A percentile compares a stretch with the other conserved stretches of the same genome.
These are phyloP conservation scores for Nigrospora oryzae DNA, from an alignment of 2,329 filamentous ascomycete genomes.

Conservation along the genomic window DNA sequence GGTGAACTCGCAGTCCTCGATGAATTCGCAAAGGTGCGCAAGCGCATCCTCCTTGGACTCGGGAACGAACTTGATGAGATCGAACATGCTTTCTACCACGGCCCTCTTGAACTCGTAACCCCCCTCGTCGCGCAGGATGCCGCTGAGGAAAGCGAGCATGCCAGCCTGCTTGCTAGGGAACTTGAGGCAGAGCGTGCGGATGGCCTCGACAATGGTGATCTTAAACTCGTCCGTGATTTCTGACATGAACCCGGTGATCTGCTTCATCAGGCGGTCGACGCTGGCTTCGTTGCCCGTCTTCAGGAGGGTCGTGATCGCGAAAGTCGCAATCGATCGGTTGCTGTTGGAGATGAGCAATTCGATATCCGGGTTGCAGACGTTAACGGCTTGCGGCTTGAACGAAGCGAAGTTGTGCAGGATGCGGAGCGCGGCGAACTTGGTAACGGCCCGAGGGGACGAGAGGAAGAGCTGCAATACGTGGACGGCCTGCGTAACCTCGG, in stretches of 20 bases:
- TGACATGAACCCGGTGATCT: slow-evolving; percentile 96
- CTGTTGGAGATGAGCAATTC: slow-evolving; percentile 94
- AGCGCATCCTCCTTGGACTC: slow-evolving; percentile 76
- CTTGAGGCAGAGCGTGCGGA: slow-evolving; percentile 91
- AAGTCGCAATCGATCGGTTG: slow-evolving; percentile 95
- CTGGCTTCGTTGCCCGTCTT: slow-evolving; percentile 98
- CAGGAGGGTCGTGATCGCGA: slow-evolving; percentile 93
- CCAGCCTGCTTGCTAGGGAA: slow-evolving; percentile 97
- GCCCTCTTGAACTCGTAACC: slow-evolving; percentile 97
- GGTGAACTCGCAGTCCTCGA: slow-evolving; percentile 98
- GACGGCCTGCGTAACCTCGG: slow-evolving; percentile 83
- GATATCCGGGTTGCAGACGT: slow-evolving; percentile 93
- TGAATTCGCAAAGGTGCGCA: slow-evolving; percentile 95
- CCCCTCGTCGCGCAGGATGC: slow-evolving; percentile 93
- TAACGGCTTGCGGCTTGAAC: slow-evolving; percentile 89
- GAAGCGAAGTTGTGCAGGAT: slow-evolving; percentile 95
- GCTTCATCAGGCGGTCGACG: slow-evolving; percentile 96
- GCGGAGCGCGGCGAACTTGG: slow-evolving; percentile 93
- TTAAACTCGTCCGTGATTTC: slow-evolving; percentile 99
- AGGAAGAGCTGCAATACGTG: slow-evolving; percentile 95
- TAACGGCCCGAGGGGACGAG: slow-evolving; percentile 88
- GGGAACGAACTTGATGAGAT: slow-evolving; percentile 96
- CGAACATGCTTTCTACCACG: slow-evolving; percentile 98
- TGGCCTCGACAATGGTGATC: slow-evolving; percentile 98
- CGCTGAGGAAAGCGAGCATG: slow-evolving; percentile 94